phyloP scores from a whole-genome alignment of 345 rosid species.

The Eucalyptus victrix region DNA sequence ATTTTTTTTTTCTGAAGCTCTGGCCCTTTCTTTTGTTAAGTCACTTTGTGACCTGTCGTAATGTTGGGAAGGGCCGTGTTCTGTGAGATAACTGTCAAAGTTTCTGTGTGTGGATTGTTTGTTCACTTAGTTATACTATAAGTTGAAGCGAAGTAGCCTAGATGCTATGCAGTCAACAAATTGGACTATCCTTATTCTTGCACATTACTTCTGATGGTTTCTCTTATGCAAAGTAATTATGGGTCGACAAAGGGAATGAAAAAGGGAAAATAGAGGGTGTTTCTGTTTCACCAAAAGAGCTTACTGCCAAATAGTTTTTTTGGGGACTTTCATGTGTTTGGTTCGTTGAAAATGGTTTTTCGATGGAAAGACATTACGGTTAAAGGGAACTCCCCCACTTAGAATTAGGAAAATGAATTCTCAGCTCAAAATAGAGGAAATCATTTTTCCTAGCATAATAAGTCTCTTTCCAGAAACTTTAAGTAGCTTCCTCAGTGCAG shows the following conservation, averaged over 20 bases:
- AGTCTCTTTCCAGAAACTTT: not conserved
- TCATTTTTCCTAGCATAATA: not conserved
- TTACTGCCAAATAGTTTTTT: not conserved
- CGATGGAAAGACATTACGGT: not conserved
- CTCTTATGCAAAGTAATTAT: not conserved
- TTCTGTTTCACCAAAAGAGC: not conserved
- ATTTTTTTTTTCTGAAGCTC: not conserved
- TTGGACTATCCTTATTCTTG: not conserved
- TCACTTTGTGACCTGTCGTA: not conserved
- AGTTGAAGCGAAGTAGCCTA: not conserved
- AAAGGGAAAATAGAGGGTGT: not conserved
- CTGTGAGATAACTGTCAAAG: not conserved
- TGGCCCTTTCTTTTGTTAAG: not conserved
- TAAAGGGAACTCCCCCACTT: not conserved
- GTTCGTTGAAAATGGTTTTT: not conserved
- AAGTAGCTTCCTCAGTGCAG: not conserved
- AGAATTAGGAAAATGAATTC: not conserved
- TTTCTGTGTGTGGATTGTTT: not conserved
- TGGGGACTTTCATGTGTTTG: not conserved
- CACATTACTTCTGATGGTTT: not conserved
- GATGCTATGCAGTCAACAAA: not conserved
- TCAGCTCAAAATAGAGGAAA: not conserved
- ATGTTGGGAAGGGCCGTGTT: not conserved
- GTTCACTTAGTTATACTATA: not conserved
- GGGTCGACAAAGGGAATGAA: not conserved